Evolutionary conservation across 176 grass and related monocot genomes (phyloP), one percentile per base, ranked within the genome.

Genomic region (Bonia amplexicaulis): DNA sequence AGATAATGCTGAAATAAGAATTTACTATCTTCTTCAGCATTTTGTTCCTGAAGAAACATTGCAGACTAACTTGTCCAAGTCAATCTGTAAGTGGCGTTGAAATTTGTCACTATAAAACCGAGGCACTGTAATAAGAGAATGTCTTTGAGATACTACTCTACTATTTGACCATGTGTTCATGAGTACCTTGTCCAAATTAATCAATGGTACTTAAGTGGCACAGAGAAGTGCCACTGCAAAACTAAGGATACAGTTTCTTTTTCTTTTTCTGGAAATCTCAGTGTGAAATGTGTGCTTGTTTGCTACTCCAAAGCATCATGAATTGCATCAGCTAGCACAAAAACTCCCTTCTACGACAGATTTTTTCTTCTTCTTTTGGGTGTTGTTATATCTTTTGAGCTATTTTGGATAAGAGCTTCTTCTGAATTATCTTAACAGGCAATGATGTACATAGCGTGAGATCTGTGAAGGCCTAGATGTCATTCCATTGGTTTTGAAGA

Each of bases 401-500:
- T 20, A 9, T 25, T 76, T 37, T 75, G 9, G 22, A 78, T 82
- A 71, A 77, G 42, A 65, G 61, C 58, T 29, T 79, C 55, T 82
- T 60, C 31, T 90, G 44, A 69, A 74, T 80, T 70, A 55, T 84
- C 66, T 84, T 54, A 12, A 91, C 85, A 91, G 85, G 89, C 76
- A 39, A 80, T 87, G 85, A 80, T 87, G 89, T 87, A 84, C 80
- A 84, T 91, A 80, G 17, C 76, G 53, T 74, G 68, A 90, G 37
- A 49, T 52, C 39, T 41, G 37, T 61, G 59, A 72, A 82, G 67
- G 33, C 42, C 27, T 49, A 59, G 9, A 73, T 71, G n/a, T 0
- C 62, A 69, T 67, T 79, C 58, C 44, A 41, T 74, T 75, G 27
- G 49, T 1, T 80, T 51, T 84, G 39, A 74, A 87, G 69, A 65